phyloP scores from a whole-genome alignment of 106 monocot species.

The Acorus calamus region DNA sequence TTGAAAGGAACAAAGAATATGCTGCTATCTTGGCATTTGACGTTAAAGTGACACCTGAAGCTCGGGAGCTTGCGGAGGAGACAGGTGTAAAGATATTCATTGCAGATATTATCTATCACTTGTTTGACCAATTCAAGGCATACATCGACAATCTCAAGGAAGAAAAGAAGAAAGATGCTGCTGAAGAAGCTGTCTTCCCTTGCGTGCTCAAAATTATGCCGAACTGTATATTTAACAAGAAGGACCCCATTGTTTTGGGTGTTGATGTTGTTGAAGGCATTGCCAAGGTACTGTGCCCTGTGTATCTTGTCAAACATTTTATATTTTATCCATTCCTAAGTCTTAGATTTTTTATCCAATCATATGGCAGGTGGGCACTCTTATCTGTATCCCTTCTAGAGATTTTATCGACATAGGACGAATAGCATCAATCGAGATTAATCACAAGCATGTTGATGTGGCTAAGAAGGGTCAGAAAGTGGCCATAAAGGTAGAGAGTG shows the following conservation, averaged over 20 bases:
- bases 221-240: slow-evolving; percentile 91
- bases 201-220: slow-evolving; percentile 92
- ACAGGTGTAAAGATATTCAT: slow-evolving; percentile 77
- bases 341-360: slow-evolving; percentile 1
- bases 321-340: background rate
- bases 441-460: slow-evolving; percentile 78
- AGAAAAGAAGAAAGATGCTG: slow-evolving; percentile 88
- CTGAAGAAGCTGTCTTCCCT: slow-evolving; percentile 94
- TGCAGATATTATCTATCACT: slow-evolving; percentile 96
- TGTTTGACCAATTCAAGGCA: slow-evolving; percentile 97
- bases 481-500: slow-evolving; percentile 65
- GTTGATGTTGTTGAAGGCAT: slow-evolving; percentile 88
- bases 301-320: background rate
- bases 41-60: slow-evolving; percentile 90
- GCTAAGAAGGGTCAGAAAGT: slow-evolving; percentile 92
- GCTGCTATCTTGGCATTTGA: slow-evolving; percentile 93
- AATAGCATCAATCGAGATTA: slow-evolving; percentile 82
- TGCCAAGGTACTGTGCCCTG: slow-evolving; percentile 37
- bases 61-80: slow-evolving; percentile 73
- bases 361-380: slow-evolving; percentile 63
- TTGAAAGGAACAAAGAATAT: slow-evolving; percentile 87
- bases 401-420: slow-evolving; percentile 89
- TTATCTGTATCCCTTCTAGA: slow-evolving; percentile 64
- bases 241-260: slow-evolving; percentile 94
- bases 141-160: slow-evolving; percentile 77